Conservation (phyloP, 2,329 filamentous ascomycete genomes). For the Colletotrichum sp. region DNA sequence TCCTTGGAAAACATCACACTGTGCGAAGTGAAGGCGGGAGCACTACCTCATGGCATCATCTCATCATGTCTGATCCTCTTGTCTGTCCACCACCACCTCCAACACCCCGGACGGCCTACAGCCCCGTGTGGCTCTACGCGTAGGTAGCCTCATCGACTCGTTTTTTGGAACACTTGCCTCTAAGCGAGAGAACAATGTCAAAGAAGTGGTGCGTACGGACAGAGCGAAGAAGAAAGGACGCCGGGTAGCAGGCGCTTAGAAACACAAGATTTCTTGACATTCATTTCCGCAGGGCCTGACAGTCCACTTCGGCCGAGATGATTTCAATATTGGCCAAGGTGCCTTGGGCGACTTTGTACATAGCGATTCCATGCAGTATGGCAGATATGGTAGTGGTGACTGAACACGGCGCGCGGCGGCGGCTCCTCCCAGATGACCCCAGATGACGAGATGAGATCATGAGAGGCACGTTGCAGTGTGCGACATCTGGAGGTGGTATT, state of each 20-base stretch:
- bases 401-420: neutral
- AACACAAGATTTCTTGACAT: neutral
- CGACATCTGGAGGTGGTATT: neutral
- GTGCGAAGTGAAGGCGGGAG: neutral
- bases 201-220: neutral
- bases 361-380: neutral
- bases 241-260: neutral
- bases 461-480: neutral
- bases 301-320: neutral
- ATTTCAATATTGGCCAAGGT: neutral
- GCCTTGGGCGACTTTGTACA: neutral
- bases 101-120: neutral
- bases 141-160: neutral
- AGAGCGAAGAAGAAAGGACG: neutral
- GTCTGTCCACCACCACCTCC: neutral
- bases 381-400: neutral
- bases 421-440: neutral
- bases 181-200: neutral
- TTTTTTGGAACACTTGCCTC: neutral
- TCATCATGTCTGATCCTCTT: neutral
- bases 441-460: neutral
- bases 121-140: neutral
- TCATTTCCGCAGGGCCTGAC: neutral
- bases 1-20: neutral
- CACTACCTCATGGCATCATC: neutral